A percentile compares a stretch with the other conserved stretches of the same genome.
phyloP scores from a whole-genome alignment of 2,329 filamentous ascomycete species.

The Aaosphaeria arxii region DNA sequence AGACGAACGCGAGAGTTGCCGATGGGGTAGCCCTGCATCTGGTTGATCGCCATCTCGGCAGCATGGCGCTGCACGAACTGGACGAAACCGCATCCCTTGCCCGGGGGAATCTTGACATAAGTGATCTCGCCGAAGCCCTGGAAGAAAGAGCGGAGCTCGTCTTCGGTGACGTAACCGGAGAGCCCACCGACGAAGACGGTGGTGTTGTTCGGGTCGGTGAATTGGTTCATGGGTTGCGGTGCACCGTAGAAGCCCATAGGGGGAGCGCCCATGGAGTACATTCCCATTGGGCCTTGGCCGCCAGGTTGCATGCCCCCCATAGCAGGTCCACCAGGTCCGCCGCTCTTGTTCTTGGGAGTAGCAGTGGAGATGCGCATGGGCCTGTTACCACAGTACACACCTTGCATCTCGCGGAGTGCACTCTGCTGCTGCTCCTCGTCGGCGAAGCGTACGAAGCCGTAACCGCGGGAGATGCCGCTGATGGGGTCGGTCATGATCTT shows the following conservation, averaged over 20 bases:
- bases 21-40: slow-evolving; percentile 99
- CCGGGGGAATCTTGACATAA: slow-evolving; percentile 98
- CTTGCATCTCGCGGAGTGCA: slow-evolving; percentile 96
- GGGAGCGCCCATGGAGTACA: slow-evolving; percentile 69
- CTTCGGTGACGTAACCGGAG: slow-evolving; percentile 96
- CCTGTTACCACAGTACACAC: slow-evolving; percentile 96
- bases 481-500: slow-evolving; percentile 99
- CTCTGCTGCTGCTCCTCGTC: slow-evolving; percentile 96
- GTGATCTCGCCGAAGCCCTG: slow-evolving; percentile 99
- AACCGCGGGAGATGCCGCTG: slow-evolving; percentile 94
- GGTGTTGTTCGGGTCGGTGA: slow-evolving; percentile 99
- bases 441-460: slow-evolving; percentile 96
- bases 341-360: slow-evolving; percentile 86
- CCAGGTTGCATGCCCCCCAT: slow-evolving; percentile 54
- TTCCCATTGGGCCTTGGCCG: slow-evolving; percentile 51
- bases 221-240: slow-evolving; percentile 94
- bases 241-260: slow-evolving; percentile 65
- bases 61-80: slow-evolving; percentile 99
- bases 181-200: slow-evolving; percentile 97
- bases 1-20: slow-evolving; percentile 97
- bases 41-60: slow-evolving; percentile 99
- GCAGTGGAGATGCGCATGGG: slow-evolving; percentile 98
- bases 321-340: slow-evolving; percentile 51
- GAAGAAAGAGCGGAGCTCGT: slow-evolving; percentile 99
- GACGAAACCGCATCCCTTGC: slow-evolving; percentile 98